Base-by-base conservation (phyloP, 495 filamentous ascomycete species). In the Hypoxylon cercidicola region DNA sequence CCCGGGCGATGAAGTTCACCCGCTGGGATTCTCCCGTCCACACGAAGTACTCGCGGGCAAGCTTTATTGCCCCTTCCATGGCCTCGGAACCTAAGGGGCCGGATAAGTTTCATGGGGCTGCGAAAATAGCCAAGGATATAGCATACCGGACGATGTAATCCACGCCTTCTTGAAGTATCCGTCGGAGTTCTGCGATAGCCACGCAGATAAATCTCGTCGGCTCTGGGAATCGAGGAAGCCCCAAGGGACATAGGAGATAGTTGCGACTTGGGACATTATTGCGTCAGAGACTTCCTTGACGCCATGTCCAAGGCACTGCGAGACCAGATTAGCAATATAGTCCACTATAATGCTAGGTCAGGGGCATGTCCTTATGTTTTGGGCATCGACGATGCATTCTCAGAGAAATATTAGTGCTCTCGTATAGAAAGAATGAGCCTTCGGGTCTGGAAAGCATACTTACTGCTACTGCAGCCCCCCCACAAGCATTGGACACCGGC, bases 31-130 rank as follows among this genome's bases (percentile, higher is more conserved):
- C 68, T 0, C 64, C 61, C 18, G 64, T 69, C 74, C 90, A 88
- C 4, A 87, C 77, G 62, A 83, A 89, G 64, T 88, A 91, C 71
- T 93, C 89, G 11, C 84, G 80, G 16, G 87, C 83, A 8, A 92
- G 76, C 64, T 93, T 93, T 47, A 91, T 71, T 8, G 89, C 84
- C 4, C 86, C 85, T 66, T 93, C 90, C 49, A 90, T 82, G 7
- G 89, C 89, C 77, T 93, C 90, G 32, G 85, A 88, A 3, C 89
- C 88, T 88, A 60, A 11, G 7, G 19, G 32, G 16, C 3, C 25
- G 40, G 7, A 35, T 43, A 15, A 60, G 47, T 23, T 51, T 25
- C 7, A 43, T 12, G 39, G 21, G 13, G 1, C 1, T n/a, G 12
- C 12, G 23, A 3, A 4, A 5, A 35, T 5, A 5, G 28, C 12